phyloP scores from a whole-genome alignment of 805 yeast genomes.

The Candida cerambycidarum region DNA sequence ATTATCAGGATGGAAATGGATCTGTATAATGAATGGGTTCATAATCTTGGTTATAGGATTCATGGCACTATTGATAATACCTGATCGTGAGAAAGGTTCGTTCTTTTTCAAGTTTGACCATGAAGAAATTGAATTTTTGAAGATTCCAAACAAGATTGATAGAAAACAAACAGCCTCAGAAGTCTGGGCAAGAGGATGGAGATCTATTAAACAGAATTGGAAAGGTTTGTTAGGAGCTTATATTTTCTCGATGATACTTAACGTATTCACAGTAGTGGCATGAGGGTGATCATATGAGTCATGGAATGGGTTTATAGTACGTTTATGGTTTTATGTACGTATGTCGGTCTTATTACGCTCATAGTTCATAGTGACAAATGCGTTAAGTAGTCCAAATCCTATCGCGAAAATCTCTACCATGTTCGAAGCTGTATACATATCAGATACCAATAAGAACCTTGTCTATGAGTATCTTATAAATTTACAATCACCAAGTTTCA shows the following conservation, averaged over 20 bases:
- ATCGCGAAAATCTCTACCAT: slow-evolving; percentile 22
- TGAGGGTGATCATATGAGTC: too few species aligned
- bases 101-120: neutral
- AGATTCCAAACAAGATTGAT: neutral
- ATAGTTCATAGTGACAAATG: too few species aligned
- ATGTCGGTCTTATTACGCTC: too few species aligned
- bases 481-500: slow-evolving; percentile 32
- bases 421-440: slow-evolving; percentile 45
- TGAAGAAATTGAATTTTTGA: neutral
- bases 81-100: neutral
- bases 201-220: neutral
- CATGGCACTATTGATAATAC: neutral
- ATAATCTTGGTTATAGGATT: neutral
- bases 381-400: neutral
- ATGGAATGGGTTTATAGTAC: too few species aligned
- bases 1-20: neutral
- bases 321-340: too few species aligned
- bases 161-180: neutral
- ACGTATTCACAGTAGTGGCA: too few species aligned
- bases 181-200: neutral
- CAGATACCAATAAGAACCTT: slow-evolving; percentile 33
- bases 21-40: neutral
- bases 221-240: too few species aligned
- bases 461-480: slow-evolving; percentile 37
- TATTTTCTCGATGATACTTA: too few species aligned